Evolutionary conservation across 2,329 filamentous ascomycete genomes (phyloP).

Genomic region (Ophiocordyceps robertsii): DNA sequence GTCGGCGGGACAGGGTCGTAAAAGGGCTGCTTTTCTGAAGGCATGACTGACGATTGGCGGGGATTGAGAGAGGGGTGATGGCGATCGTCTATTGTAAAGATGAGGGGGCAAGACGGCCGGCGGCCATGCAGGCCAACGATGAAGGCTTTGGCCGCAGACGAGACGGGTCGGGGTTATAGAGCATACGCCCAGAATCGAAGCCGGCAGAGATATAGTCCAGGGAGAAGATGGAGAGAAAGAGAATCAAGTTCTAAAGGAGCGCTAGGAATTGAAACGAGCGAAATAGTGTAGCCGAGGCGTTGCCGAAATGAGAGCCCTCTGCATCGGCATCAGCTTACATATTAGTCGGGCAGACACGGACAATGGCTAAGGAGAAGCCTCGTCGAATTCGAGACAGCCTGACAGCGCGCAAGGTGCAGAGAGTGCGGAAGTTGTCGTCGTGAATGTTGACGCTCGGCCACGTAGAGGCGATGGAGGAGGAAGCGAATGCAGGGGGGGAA

Average conservation of each 20-base stretch:
- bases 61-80: background rate
- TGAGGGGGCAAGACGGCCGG: constrained; percentile 2
- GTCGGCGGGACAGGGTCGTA: constrained; percentile 29
- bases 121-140: constrained; percentile 7
- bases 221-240: background rate
- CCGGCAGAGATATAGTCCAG: background rate
- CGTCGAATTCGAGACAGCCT: too few species aligned
- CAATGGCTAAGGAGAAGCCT: too few species aligned
- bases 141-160: background rate
- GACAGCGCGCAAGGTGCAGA: too few species aligned
- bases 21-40: constrained; percentile 26
- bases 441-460: too few species aligned
- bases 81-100: background rate
- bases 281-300: background rate
- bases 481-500: too few species aligned
- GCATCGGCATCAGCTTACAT: background rate
- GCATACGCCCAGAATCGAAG: background rate
- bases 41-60: constrained; percentile 11
- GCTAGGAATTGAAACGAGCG: background rate
- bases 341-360: background rate
- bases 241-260: background rate
- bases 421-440: too few species aligned
- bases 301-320: background rate
- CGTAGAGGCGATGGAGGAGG: too few species aligned
- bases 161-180: background rate